Evolutionary conservation across 495 filamentous ascomycete genomes (phyloP).

Genomic region (Podospora didyma): DNA sequence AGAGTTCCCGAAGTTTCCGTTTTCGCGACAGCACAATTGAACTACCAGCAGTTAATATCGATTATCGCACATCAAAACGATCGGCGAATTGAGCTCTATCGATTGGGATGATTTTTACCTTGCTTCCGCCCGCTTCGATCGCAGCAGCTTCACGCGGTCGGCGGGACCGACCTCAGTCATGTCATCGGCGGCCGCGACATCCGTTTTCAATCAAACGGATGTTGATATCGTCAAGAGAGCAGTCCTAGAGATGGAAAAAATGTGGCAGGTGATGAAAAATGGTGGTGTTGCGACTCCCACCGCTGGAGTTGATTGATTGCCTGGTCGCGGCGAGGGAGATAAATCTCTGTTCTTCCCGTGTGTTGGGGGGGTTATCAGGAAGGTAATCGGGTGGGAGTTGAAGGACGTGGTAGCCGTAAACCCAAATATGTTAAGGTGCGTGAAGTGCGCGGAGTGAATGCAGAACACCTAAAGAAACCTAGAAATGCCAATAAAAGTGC

Average conservation of each 20-base stretch:
- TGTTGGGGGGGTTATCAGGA: slow-evolving; percentile 18
- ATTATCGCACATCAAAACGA: slow-evolving; percentile 38
- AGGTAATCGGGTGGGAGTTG: slow-evolving; percentile 10
- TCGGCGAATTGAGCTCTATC: slow-evolving; percentile 42
- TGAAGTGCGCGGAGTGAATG: too few species aligned
- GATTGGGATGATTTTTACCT: slow-evolving; percentile 38
- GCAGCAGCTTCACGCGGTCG: slow-evolving; percentile 53
- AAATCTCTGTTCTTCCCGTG: slow-evolving; percentile 28
- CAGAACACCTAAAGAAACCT: slow-evolving; percentile 4
- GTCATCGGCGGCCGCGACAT: slow-evolving; percentile 54
- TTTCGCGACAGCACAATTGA: slow-evolving; percentile 73
- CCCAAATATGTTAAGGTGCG: slow-evolving; percentile 28
- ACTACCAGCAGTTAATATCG: slow-evolving; percentile 48
- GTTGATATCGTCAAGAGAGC: slow-evolving; percentile 29
- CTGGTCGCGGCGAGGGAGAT: slow-evolving; percentile 19
- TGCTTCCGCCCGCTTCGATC: slow-evolving; percentile 47
- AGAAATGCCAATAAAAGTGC: slow-evolving; percentile 1
- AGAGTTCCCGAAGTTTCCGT: slow-evolving; percentile 80
- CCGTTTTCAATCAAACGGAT: slow-evolving; percentile 56
- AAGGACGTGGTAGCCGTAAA: slow-evolving; percentile 6
- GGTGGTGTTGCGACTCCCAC: slow-evolving; percentile 63
- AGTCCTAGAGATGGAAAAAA: slow-evolving; percentile 26
- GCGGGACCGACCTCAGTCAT: slow-evolving; percentile 56
- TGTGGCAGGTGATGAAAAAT: slow-evolving; percentile 53
- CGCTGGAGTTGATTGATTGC: slow-evolving; percentile 25